Conservation (phyloP, 2,329 filamentous ascomycete species). For the Zalaria sp. region DNA sequence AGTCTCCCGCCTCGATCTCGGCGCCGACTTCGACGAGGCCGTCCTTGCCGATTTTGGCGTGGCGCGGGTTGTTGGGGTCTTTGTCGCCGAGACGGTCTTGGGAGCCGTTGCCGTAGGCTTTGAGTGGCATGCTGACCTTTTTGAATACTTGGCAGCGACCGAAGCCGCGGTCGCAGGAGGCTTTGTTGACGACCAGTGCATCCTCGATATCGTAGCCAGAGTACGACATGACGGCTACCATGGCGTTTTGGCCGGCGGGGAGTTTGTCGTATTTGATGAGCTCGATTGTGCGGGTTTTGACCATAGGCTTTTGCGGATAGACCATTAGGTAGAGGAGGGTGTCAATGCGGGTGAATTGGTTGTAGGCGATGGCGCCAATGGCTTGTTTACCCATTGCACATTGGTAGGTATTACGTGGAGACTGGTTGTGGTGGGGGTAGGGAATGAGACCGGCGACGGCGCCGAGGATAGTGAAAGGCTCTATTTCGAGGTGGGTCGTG, state of each 20-base stretch:
- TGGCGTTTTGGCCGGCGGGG: slow-evolving; percentile 91
- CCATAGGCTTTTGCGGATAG: slow-evolving; percentile 94
- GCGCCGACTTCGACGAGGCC: slow-evolving; percentile 80
- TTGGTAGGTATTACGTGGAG: slow-evolving; percentile 95
- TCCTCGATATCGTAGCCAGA: slow-evolving; percentile 99
- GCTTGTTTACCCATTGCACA: slow-evolving; percentile 99
- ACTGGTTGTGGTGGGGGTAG: slow-evolving; percentile 98
- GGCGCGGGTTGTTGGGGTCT: slow-evolving; percentile 34
- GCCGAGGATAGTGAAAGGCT: slow-evolving; percentile 91
- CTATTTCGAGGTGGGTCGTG: slow-evolving; percentile 92
- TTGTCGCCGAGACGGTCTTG: slow-evolving; percentile 48
- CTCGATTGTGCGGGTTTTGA: slow-evolving; percentile 93
- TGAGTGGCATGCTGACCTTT: slow-evolving; percentile 76
- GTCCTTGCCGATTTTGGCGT: slow-evolving; percentile 66
- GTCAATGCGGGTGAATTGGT: slow-evolving; percentile 94
- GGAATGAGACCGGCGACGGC: slow-evolving; percentile 93
- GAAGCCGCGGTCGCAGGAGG: slow-evolving; percentile 86
- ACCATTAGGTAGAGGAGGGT: slow-evolving; percentile 93
- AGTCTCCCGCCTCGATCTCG: slow-evolving; percentile 62
- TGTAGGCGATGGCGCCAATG: slow-evolving; percentile 94
- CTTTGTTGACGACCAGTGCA: slow-evolving; percentile 91
- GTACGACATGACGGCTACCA: slow-evolving; percentile 97
- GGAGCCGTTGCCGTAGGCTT: slow-evolving; percentile 75
- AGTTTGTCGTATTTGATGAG: slow-evolving; percentile 95
- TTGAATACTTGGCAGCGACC: slow-evolving; percentile 97